These are phyloP conservation scores for Xylaria polymorpha DNA, from an alignment of 2,329 filamentous ascomycete species.

Conservation along the genomic window DNA sequence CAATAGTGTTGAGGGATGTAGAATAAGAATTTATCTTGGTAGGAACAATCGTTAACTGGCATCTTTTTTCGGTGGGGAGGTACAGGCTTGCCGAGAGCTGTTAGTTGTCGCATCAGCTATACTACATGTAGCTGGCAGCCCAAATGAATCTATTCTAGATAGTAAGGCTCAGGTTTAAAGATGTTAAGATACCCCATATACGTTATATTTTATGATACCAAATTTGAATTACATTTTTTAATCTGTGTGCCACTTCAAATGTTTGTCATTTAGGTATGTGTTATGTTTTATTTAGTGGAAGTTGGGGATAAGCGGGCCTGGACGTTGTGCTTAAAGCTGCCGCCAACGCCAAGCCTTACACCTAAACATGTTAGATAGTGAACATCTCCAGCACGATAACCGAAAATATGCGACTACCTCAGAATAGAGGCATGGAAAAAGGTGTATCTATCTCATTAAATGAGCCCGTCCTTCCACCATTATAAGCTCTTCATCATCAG, in stretches of 20 bases:
- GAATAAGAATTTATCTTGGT: constrained; percentile 28
- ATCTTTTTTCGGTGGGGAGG: constrained; percentile 1
- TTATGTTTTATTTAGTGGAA: not conserved
- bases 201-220: constrained; percentile 18
- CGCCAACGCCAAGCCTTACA: constrained; percentile 34
- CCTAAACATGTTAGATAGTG: constrained; percentile 23
- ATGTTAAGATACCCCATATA: constrained; percentile 36
- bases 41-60: constrained; percentile 22
- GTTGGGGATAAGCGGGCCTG: not conserved
- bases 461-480: not conserved
- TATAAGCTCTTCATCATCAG: not conserved
- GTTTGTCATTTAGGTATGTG: constrained; percentile 5
- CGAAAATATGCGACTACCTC: not conserved
- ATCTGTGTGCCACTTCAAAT: not conserved
- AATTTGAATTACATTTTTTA: not conserved
- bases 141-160: constrained; percentile 17
- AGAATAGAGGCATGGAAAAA: not conserved
- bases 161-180: constrained; percentile 24
- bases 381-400: constrained; percentile 12
- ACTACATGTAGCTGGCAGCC: constrained; percentile 17
- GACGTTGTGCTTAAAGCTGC: not conserved
- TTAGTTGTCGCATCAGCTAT: constrained; percentile 13
- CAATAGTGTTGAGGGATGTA: constrained; percentile 12
- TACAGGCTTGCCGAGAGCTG: constrained; percentile 8
- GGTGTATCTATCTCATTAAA: not conserved